Conservation (phyloP, 2,329 filamentous ascomycete species). For the Monosporascus cannonballus region DNA sequence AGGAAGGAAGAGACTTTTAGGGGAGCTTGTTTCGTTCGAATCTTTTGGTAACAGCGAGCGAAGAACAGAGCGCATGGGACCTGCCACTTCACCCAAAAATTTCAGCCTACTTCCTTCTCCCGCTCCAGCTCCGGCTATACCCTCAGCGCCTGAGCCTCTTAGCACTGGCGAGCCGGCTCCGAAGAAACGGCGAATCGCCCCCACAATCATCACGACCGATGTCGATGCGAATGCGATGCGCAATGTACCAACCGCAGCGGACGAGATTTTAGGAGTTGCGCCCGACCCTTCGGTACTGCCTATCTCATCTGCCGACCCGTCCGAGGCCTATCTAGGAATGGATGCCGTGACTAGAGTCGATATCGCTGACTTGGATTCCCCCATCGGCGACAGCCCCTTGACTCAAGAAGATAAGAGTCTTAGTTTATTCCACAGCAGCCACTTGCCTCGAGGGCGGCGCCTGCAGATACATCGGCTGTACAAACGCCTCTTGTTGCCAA, state of each 20-base stretch:
- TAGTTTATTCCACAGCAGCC: constrained; percentile 4
- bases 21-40: background rate
- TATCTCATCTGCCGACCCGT: background rate
- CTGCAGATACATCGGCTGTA: constrained; percentile 18
- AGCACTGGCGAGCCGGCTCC: constrained; percentile 1
- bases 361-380: constrained; percentile 9
- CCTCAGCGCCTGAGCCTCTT: background rate
- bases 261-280: constrained; percentile 5
- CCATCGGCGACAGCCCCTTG: background rate
- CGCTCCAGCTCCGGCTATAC: background rate
- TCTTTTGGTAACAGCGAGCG: background rate
- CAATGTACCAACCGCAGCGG: constrained; percentile 21
- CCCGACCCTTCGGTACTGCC: background rate
- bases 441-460: constrained; percentile 13
- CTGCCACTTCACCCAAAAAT: background rate
- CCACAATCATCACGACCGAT: constrained; percentile 13
- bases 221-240: constrained; percentile 12
- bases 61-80: background rate
- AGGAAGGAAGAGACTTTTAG: background rate
- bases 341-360: constrained; percentile 20
- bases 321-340: constrained; percentile 17
- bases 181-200: constrained; percentile 22
- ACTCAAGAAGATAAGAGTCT: constrained; percentile 6
- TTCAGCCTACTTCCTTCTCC: too few relatives aligned
- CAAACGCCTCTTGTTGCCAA: constrained; percentile 15